Conservation (phyloP, 495 filamentous ascomycete species). For the Staphylotrichum longicolle region DNA sequence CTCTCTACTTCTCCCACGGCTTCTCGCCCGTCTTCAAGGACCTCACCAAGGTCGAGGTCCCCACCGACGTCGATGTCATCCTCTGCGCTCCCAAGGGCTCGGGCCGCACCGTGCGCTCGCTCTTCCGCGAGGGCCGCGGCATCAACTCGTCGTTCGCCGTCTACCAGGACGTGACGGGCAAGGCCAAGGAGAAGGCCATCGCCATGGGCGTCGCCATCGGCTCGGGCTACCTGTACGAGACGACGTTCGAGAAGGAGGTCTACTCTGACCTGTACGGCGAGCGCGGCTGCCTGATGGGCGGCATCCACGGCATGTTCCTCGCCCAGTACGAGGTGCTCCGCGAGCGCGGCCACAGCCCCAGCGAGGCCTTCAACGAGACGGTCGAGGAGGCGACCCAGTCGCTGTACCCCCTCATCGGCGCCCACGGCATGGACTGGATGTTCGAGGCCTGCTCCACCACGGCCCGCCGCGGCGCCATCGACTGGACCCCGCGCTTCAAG, state of each 20-base stretch:
- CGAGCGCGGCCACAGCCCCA: constrained; percentile 93
- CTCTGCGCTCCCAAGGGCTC: constrained; percentile 98
- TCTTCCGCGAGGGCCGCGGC: constrained; percentile 96
- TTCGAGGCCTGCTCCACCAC: constrained; percentile 99
- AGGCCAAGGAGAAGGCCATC: constrained; percentile 97
- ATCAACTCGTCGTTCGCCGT: constrained; percentile 99
- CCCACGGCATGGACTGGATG: constrained; percentile 99
- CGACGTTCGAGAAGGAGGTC: constrained; percentile 99
- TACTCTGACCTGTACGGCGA: constrained; percentile 99
- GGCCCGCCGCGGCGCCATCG: constrained; percentile 95
- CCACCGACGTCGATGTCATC: constrained; percentile 94
- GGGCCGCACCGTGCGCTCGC: constrained; percentile 93
- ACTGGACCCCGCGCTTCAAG: constrained; percentile 96
- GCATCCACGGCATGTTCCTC: constrained; percentile 99
- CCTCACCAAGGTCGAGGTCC: constrained; percentile 97
- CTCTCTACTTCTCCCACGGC: constrained; percentile 99
- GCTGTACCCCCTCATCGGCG: constrained; percentile 93
- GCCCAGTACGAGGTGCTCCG: constrained; percentile 99
- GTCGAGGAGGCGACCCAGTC: constrained; percentile 99
- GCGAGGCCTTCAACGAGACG: constrained; percentile 99
- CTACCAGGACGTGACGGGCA: constrained; percentile 96
- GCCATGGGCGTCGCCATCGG: constrained; percentile 96
- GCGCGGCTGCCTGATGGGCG: constrained; percentile 99
- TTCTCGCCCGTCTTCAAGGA: constrained; percentile 99
- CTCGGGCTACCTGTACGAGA: constrained; percentile 98